phyloP scores from a whole-genome alignment of 1,284 basidiomycete species.

The Fomes fomentarius region DNA sequence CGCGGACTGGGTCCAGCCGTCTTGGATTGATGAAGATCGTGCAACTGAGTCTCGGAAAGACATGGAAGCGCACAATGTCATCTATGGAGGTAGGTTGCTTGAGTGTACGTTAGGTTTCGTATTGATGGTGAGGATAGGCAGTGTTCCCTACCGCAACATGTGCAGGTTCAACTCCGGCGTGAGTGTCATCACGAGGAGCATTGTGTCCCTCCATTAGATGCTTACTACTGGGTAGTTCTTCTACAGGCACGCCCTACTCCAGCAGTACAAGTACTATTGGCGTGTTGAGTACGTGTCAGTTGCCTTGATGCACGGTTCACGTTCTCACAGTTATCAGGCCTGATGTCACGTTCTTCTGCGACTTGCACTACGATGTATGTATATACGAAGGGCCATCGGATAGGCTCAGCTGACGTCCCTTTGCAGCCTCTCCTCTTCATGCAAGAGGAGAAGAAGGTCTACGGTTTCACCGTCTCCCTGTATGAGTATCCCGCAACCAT shows the following conservation, averaged over 20 bases:
- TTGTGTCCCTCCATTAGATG: not conserved
- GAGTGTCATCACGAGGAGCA: conserved; percentile 39
- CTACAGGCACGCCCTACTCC: conserved; percentile 80
- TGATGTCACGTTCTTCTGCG: conserved; percentile 38
- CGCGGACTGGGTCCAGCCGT: conserved; percentile 87
- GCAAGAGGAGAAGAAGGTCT: conserved; percentile 87
- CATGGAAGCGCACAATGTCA: conserved; percentile 83
- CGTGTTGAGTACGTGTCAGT: conserved; percentile 60
- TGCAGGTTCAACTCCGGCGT: conserved; percentile 95
- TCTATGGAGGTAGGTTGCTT: conserved; percentile 74
- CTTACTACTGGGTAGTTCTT: conserved; percentile 64
- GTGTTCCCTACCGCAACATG: conserved; percentile 86
- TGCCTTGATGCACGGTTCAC: not conserved
- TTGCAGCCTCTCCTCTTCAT: conserved; percentile 91
- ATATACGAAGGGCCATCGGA: too few species aligned
- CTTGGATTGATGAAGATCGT: conserved; percentile 80
- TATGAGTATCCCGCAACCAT: conserved; percentile 73
- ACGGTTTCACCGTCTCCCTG: conserved; percentile 73
- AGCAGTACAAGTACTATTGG: conserved; percentile 93
- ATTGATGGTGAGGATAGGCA: conserved; percentile 39
- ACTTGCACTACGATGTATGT: conserved; percentile 35
- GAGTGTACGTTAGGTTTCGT: not conserved
- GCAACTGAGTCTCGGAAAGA: conserved; percentile 74
- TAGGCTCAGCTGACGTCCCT: not conserved
- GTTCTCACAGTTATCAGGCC: conserved; percentile 23